A percentile compares a stretch with the other conserved stretches of the same genome.
phyloP scores from a whole-genome alignment of 352 stramenopile species.

The Pythium vanterpoolii region DNA sequence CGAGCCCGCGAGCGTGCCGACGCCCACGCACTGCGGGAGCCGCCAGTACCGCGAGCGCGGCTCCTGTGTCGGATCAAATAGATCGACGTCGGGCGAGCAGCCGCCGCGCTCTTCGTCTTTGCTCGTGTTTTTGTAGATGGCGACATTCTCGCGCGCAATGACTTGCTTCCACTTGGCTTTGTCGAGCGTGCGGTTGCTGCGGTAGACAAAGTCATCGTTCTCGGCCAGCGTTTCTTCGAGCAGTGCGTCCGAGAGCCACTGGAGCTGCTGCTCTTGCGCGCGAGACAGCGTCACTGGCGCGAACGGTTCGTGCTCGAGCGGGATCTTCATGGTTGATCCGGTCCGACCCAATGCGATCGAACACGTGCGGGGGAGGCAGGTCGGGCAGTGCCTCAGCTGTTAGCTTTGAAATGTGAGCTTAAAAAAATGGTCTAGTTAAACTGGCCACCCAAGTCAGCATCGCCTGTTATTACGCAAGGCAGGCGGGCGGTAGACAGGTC shows the following conservation, averaged over 20 bases:
- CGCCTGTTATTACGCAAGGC: no score
- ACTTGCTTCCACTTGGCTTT: slow-evolving; percentile 15
- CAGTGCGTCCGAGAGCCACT: slow-evolving; percentile 14
- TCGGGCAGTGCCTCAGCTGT: no score
- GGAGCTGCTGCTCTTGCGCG: slow-evolving; percentile 5
- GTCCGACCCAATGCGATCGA: no score
- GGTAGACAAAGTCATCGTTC: slow-evolving; percentile 8
- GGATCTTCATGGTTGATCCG: slow-evolving; percentile 50
- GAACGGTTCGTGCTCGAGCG: slow-evolving; percentile 47
- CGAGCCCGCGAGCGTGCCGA: slow-evolving; percentile 40
- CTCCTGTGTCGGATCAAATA: slow-evolving; percentile 12
- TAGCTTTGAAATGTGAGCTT: no score
- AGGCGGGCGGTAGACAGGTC: no score
- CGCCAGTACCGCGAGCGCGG: slow-evolving; percentile 30
- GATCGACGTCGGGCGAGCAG: slow-evolving; percentile 21
- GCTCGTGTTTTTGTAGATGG: slow-evolving; percentile 27
- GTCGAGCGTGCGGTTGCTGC: slow-evolving; percentile 2
- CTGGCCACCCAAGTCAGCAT: no score
- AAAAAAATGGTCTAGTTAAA: no score
- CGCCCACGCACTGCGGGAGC: slow-evolving; percentile 5
- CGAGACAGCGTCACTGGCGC: slow-evolving; percentile 38
- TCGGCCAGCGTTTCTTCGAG: slow-evolving; percentile 13
- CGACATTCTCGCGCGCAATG: slow-evolving; percentile 33
- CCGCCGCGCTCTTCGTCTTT: slow-evolving; percentile 5
- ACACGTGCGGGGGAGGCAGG: no score